Conservation (phyloP, 2,329 filamentous ascomycete genomes). For the Alternaria sp. region DNA sequence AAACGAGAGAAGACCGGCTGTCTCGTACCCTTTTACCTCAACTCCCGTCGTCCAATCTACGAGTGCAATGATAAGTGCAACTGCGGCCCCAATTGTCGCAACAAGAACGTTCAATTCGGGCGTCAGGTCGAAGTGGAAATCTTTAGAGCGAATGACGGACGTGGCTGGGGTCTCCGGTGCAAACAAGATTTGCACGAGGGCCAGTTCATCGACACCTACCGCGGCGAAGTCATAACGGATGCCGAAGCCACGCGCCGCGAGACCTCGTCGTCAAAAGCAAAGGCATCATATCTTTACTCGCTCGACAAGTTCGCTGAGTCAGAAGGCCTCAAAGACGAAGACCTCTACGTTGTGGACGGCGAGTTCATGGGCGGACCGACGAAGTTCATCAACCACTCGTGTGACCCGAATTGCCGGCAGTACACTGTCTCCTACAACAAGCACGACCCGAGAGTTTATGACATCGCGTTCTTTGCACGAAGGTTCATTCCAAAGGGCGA, state of each 20-base stretch:
- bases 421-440: constrained; percentile 81
- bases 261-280: constrained; percentile 61
- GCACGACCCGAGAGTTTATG: constrained; percentile 75
- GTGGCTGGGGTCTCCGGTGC: constrained; percentile 79
- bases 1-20: constrained; percentile 34
- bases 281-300: constrained; percentile 79
- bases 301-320: constrained; percentile 80
- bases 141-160: constrained; percentile 70
- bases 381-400: constrained; percentile 83
- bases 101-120: constrained; percentile 77
- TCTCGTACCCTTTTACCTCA: constrained; percentile 52
- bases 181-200: constrained; percentile 69
- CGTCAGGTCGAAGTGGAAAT: constrained; percentile 75
- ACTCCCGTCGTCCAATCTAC: constrained; percentile 65
- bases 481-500: constrained; percentile 68
- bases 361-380: constrained; percentile 80
- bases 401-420: constrained; percentile 78
- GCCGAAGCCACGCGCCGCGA: constrained; percentile 70
- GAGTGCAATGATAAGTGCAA: constrained; percentile 77
- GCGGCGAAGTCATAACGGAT: constrained; percentile 64
- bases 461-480: constrained; percentile 77
- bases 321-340: constrained; percentile 53
- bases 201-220: constrained; percentile 80
- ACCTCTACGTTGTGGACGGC: constrained; percentile 63
- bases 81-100: constrained; percentile 71